Evolutionary conservation across 306 rosid species (phyloP).

Genomic region (Vicia sativa): DNA sequence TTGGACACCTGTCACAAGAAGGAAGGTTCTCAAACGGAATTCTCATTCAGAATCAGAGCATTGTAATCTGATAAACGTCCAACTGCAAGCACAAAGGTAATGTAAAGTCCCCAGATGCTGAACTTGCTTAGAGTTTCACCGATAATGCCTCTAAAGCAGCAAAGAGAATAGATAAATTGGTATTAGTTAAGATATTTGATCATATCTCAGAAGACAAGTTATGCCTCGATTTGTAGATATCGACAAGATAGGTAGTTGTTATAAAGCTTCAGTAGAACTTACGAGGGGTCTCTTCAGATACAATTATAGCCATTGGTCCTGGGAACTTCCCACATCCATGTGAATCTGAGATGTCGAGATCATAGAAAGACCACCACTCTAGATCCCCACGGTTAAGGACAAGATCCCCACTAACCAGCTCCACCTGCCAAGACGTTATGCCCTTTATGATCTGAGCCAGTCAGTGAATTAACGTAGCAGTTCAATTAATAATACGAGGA

Average conservation of each 20-base stretch:
- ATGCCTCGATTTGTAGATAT: neutral
- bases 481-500: constrained; percentile 22
- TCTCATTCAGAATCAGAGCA: constrained; percentile 98
- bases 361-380: constrained; percentile 88
- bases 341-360: constrained; percentile 51
- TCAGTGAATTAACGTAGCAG: constrained; percentile 27
- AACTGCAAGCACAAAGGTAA: constrained; percentile 94
- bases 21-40: constrained; percentile 94
- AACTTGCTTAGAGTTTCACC: constrained; percentile 98
- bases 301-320: constrained; percentile 79
- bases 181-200: constrained; percentile 35
- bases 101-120: constrained; percentile 99
- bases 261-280: constrained; percentile 44
- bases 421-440: constrained; percentile 52
- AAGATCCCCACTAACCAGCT: constrained; percentile 66
- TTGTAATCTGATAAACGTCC: constrained; percentile 95
- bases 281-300: constrained; percentile 96
- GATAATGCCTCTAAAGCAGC: constrained; percentile 72
- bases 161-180: constrained; percentile 32
- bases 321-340: constrained; percentile 68
- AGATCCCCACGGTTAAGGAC: constrained; percentile 60
- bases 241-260: constrained; percentile 3
- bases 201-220: constrained; percentile 24
- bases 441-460: constrained; percentile 18
- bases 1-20: constrained; percentile 78